Conservation (phyloP, 2,329 filamentous ascomycete species). For the Fusarium anguioides region DNA sequence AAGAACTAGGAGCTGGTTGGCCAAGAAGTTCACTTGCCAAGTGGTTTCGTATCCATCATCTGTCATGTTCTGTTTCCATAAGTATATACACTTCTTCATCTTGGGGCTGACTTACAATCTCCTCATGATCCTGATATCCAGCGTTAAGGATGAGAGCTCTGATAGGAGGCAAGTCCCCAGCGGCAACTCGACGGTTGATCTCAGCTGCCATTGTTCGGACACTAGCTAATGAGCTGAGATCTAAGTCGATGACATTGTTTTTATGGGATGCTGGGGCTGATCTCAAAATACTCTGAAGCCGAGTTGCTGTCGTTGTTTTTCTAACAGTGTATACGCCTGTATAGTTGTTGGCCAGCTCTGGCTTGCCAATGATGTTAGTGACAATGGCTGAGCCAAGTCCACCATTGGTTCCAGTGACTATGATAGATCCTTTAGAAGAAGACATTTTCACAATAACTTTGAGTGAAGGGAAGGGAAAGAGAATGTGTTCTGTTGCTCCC, state of each 20-base stretch:
- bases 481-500: background rate
- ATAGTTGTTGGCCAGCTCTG: constrained; percentile 48
- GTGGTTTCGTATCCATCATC: constrained; percentile 48
- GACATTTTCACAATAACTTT: constrained; percentile 6
- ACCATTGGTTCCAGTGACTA: constrained; percentile 55
- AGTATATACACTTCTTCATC: background rate
- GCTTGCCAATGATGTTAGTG: constrained; percentile 43
- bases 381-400: constrained; percentile 53
- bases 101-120: constrained; percentile 37
- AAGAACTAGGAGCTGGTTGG: constrained; percentile 47
- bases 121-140: constrained; percentile 44
- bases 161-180: constrained; percentile 53
- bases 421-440: constrained; percentile 46
- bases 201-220: constrained; percentile 44
- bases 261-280: constrained; percentile 39
- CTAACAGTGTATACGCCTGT: constrained; percentile 53
- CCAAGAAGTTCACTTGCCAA: constrained; percentile 50
- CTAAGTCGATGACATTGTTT: constrained; percentile 49
- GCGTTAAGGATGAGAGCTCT: constrained; percentile 53
- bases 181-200: constrained; percentile 47
- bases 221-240: constrained; percentile 46
- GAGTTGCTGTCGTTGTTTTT: constrained; percentile 46
- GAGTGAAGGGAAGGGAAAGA: background rate
- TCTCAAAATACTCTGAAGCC: constrained; percentile 43
- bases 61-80: constrained; percentile 41